Evolutionary conservation across 495 filamentous ascomycete species (phyloP), one percentile per base, ranked within the genome.

Genomic region (Lepraria neglecta): DNA sequence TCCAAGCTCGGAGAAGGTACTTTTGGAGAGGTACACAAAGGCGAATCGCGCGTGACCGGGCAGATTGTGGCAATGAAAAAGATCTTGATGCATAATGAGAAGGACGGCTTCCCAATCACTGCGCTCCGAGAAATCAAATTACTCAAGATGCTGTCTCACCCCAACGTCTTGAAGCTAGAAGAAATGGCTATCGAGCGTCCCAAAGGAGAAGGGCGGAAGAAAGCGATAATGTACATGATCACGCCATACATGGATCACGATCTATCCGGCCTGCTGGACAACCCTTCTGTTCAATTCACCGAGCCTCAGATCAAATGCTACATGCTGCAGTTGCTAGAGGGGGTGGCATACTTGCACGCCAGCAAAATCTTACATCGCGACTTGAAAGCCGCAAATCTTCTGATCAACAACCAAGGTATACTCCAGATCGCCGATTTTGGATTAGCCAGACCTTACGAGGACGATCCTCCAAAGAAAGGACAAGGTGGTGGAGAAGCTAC

Each of bases 211-310:
- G 90, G 88, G 66, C 82, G 84, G 53, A 94, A 91, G 73, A 84
- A 87, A 61, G 86, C 89, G 0, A 89, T 90, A 71, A 88, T 97
- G 80, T 97, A 96, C 71, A 99, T 99, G 94, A 94, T 97, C 56
- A 95, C 86, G 28, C 92, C 92, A 38, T 99, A 97, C 71, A 96
- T 97, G 92, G 94, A 97, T 67, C 94, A 99, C 71, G 94, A 99
- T 71, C 80, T 99, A 6, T 95, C 92, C 19, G 94, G 94, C 58
- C 82, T 99, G 15, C 82, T 99, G 63, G 94, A 97, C 70, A 99
- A 99, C 65, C 92, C 92, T 31, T 81, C 83, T 6, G 92, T 97
- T 57, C 81, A 82, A 15, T 90, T 99, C 63, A 88, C 84, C 10
- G 84, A 91, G 68, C 82, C 88, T 6, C 91, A 97, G 71, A 95